These are phyloP conservation scores for Alloascoidea hylecoeti DNA, from an alignment of 805 yeast genomes.

Conservation along the genomic window DNA sequence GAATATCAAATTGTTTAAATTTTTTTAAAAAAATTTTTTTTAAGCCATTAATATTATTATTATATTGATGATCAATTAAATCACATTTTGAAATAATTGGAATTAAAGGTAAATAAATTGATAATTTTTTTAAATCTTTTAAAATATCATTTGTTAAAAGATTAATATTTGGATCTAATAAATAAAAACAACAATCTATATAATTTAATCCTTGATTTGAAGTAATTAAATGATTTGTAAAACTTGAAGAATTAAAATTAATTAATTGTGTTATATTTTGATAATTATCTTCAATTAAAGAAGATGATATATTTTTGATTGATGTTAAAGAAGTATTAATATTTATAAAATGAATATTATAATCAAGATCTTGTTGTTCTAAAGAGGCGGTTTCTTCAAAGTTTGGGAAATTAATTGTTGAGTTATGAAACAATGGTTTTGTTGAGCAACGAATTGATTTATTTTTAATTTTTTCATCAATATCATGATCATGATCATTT, in stretches of 20 bases:
- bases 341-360: background rate
- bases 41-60: no score
- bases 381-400: background rate
- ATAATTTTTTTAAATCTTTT: background rate
- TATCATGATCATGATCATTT: background rate
- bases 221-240: background rate
- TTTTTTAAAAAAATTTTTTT: background rate
- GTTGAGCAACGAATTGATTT: background rate
- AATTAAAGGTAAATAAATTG: background rate
- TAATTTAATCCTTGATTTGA: conserved; percentile 1
- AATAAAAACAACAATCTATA: background rate
- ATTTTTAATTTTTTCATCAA: background rate
- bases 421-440: background rate
- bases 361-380: background rate
- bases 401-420: background rate
- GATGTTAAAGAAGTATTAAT: no score
- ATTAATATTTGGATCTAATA: background rate
- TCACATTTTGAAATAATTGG: background rate
- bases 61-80: background rate
- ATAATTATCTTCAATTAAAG: background rate
- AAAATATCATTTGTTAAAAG: background rate
- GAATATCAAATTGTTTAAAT: background rate
- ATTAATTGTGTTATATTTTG: background rate
- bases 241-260: background rate
- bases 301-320: background rate